phyloP scores from a whole-genome alignment of 148 eudicot species.

The Camellia granthamiana region DNA sequence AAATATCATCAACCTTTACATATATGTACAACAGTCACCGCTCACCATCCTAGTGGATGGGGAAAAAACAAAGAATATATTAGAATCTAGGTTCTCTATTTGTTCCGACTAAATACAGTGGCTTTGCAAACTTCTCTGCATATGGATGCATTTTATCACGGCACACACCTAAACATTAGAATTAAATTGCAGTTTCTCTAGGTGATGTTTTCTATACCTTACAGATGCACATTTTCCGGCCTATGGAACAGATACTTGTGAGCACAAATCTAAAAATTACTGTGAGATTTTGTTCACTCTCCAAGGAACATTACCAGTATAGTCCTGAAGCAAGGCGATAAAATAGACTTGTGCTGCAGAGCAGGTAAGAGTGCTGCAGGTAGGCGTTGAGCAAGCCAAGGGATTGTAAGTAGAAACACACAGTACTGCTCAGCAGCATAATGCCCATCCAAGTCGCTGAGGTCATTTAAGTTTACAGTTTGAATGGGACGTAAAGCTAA shows the following conservation, averaged over 20 bases:
- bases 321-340: conserved; percentile 73
- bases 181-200: neutral
- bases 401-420: conserved; percentile 64
- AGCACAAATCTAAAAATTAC: neutral
- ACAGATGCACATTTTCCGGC: neutral
- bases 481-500: conserved; percentile 79
- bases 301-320: conserved; percentile 58
- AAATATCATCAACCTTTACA: neutral
- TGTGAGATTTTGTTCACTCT: conserved; percentile 14
- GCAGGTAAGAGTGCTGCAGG: conserved; percentile 76
- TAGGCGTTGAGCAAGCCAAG: conserved; percentile 78
- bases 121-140: neutral
- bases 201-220: neutral
- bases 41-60: neutral
- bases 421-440: conserved; percentile 70
- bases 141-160: neutral
- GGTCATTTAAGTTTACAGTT: conserved; percentile 29
- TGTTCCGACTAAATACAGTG: neutral
- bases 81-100: neutral
- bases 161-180: conserved; percentile 2
- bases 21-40: neutral
- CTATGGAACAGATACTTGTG: neutral
- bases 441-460: conserved; percentile 30
- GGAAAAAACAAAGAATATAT: neutral
- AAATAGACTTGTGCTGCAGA: conserved; percentile 66